Evolutionary conservation across 805 yeast species (phyloP).

Genomic region (Candida anglica): DNA sequence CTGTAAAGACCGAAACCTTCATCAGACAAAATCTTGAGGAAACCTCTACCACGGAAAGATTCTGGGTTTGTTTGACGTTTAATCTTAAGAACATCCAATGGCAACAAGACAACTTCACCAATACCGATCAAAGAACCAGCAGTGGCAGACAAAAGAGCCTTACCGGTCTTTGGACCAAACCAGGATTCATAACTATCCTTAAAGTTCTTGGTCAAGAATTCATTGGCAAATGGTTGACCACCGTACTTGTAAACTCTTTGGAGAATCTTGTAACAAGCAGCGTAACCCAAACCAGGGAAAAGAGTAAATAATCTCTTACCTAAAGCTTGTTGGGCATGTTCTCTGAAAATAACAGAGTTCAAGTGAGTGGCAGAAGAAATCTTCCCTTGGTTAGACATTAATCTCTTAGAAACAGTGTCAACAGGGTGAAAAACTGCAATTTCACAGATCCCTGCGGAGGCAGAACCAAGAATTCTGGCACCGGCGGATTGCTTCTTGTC

Average conservation of each 20-base stretch:
- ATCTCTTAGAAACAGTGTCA: conserved; percentile 95
- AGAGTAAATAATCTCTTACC: conserved; percentile 72
- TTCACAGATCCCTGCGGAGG: conserved; percentile 96
- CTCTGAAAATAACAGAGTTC: conserved; percentile 83
- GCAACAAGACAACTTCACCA: conserved; percentile 94
- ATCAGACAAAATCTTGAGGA: conserved; percentile 76
- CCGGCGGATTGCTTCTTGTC: conserved; percentile 85
- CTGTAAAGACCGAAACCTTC: conserved; percentile 93
- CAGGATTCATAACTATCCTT: conserved; percentile 62
- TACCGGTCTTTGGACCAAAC: conserved; percentile 93
- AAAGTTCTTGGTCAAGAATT: conserved; percentile 75
- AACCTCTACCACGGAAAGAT: conserved; percentile 97
- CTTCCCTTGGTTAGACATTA: conserved; percentile 76
- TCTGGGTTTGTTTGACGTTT: conserved; percentile 99
- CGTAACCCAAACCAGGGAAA: conserved; percentile 98
- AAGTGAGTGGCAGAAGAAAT: conserved; percentile 62
- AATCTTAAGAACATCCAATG: conserved; percentile 93
- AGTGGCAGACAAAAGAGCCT: conserved; percentile 94
- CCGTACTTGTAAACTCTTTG: conserved; percentile 99
- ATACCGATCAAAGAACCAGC: conserved; percentile 98
- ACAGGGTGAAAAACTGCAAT: conserved; percentile 98
- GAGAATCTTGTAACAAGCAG: conserved; percentile 92
- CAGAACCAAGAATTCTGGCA: conserved; percentile 96
- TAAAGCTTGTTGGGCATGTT: conserved; percentile 68
- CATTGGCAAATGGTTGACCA: conserved; percentile 98